These are phyloP conservation scores for Vaccinium macrocarpon DNA, from an alignment of 148 eudicot genomes.

Conservation along the genomic window DNA sequence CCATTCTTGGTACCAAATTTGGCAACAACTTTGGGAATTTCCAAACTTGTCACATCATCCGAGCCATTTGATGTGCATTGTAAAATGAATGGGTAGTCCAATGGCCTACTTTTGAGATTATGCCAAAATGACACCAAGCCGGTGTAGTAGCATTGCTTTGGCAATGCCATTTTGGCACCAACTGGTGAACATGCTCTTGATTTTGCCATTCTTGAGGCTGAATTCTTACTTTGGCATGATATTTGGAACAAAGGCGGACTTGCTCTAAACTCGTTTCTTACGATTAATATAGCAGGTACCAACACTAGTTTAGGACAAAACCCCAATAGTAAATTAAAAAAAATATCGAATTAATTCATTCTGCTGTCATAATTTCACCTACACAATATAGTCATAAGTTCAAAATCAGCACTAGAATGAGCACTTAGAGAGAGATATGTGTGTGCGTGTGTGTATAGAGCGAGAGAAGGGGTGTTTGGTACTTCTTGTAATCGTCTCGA, in stretches of 20 bases:
- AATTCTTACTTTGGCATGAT: not conserved
- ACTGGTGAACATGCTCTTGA: not conserved
- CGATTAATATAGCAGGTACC: not conserved
- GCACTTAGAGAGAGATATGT: not conserved
- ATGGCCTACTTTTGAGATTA: too few species aligned
- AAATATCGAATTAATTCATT: not conserved
- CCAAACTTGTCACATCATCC: too few species aligned
- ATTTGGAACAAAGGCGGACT: not conserved
- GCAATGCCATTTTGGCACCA: not conserved
- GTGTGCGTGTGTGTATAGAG: too few species aligned
- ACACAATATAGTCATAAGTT: not conserved
- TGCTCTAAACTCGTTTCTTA: not conserved
- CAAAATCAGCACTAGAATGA: not conserved
- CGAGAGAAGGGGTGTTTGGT: not conserved
- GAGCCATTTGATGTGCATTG: too few species aligned
- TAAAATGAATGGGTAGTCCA: too few species aligned
- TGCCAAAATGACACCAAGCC: too few species aligned
- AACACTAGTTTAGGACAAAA: not conserved
- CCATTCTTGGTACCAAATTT: too few species aligned
- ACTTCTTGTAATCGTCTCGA: slow-evolving; percentile 97
- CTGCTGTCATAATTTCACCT: not conserved
- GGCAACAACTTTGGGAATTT: too few species aligned
- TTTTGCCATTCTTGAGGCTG: not conserved
- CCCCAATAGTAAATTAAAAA: not conserved
- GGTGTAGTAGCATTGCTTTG: too few species aligned